Evolutionary conservation across 345 rosid species (phyloP), one percentile per base, ranked within the genome.

Genomic region (Ricinus communis): DNA sequence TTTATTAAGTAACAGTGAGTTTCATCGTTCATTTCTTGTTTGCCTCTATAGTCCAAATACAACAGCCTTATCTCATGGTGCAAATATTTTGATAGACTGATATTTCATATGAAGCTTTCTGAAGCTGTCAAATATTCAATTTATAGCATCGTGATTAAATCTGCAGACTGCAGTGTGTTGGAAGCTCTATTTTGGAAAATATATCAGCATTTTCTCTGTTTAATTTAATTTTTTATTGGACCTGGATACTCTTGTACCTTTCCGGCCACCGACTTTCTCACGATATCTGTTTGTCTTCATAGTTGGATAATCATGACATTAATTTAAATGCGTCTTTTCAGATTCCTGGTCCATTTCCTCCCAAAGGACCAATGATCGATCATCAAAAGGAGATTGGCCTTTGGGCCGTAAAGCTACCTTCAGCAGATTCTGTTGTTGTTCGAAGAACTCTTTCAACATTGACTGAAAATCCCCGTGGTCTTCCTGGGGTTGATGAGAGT

Each of bases 401-500:
- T 51, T 86, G 90, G 93, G 92, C 97, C 28, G 66, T 89, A 55
- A 93, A 82, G 84, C 78, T 91, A 69, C 97, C 97, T 49, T 89
- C 97, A 0, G 93, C 98, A 27, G 98, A 93, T 75, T 82, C 96
- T 3, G 63, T 84, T 18, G 88, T 89, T 74, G 96, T 93, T 30
- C 87, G 91, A 46, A 83, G 93, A 82, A 91, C 98, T 24, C 89
- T 88, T 68, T 53, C 90, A 67, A 76, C 82, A 54, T 82, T 88
- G 66, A 77, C 83, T 8, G 97, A 91, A 69, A 85, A 89, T 46
- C 93, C 91, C 22, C 68, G 58, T 18, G 97, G 96, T 52, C 97
- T 91, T 64, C 86, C 87, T 50, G 96, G 96, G 50, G 25, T 76
- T 31, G 82, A 87, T 51, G 97, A 93, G 85, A 85, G 82, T 75